These are phyloP conservation scores for Aspergillus sojae DNA, from an alignment of 2,329 filamentous ascomycete species.

Conservation along the genomic window DNA sequence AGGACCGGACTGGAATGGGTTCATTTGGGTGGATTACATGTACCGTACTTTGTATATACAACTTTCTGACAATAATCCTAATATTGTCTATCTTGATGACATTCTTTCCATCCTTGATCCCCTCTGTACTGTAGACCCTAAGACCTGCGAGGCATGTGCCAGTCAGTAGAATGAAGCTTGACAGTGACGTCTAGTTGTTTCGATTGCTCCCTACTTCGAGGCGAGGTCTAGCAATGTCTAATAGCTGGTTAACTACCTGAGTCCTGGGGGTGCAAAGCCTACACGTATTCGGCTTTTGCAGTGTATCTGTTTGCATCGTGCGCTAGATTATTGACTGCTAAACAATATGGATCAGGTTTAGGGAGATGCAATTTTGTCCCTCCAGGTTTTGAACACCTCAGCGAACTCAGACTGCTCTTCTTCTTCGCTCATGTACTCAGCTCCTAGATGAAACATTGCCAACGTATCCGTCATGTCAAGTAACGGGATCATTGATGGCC, in stretches of 20 bases:
- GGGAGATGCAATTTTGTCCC: not conserved
- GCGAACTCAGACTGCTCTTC: slow-evolving; percentile 8
- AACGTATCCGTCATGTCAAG: slow-evolving; percentile 31
- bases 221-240: not conserved
- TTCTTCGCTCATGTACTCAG: slow-evolving; percentile 6
- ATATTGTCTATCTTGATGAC: not conserved
- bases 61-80: not conserved
- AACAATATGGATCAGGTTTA: not conserved
- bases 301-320: not conserved
- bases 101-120: not conserved
- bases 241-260: not conserved
- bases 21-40: slow-evolving; percentile 11
- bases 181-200: not conserved
- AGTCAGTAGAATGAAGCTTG: not conserved
- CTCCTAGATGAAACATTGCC: not conserved
- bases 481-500: slow-evolving; percentile 52
- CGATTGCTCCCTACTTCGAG: not conserved
- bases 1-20: slow-evolving; percentile 3
- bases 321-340: not conserved
- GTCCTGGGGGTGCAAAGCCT: not conserved
- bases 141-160: not conserved
- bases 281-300: not conserved
- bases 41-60: slow-evolving; percentile 18
- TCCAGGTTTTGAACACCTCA: slow-evolving; percentile 18
- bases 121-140: not conserved